phyloP scores from a whole-genome alignment of 164 flowering plant genomes.

The Platanus orientalis region DNA sequence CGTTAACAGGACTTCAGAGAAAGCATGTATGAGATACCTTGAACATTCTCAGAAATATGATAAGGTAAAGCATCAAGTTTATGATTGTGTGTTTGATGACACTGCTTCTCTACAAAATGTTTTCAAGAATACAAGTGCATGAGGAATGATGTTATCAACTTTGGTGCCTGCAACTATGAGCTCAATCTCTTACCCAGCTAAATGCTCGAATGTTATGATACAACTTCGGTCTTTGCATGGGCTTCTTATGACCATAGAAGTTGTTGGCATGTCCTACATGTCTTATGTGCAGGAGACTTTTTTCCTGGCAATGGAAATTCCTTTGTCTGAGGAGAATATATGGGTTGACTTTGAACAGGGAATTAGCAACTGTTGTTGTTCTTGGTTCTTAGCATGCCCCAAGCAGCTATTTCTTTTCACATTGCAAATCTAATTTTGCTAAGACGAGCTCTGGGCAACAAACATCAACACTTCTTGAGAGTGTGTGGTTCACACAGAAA shows the following conservation, averaged over 20 bases:
- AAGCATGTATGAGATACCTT: too few relatives aligned
- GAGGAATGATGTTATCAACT: slow-evolving; percentile 95
- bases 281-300: slow-evolving; percentile 91
- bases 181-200: too few relatives aligned
- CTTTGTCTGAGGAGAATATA: slow-evolving; percentile 83
- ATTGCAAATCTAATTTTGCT: slow-evolving; percentile 93
- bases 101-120: too few relatives aligned
- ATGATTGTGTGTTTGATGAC: too few relatives aligned
- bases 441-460: slow-evolving; percentile 87
- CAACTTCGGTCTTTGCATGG: slow-evolving; percentile 96
- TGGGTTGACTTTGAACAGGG: slow-evolving; percentile 82
- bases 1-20: too few relatives aligned
- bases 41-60: too few relatives aligned
- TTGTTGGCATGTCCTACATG: slow-evolving; percentile 88
- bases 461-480: slow-evolving; percentile 81
- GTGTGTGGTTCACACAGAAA: slow-evolving; percentile 92
- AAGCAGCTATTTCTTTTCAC: slow-evolving; percentile 92
- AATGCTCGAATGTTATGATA: slow-evolving; percentile 55
- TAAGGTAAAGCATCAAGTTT: too few relatives aligned
- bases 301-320: slow-evolving; percentile 79
- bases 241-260: slow-evolving; percentile 88
- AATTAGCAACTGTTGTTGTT: slow-evolving; percentile 90
- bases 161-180: too few relatives aligned
- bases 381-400: slow-evolving; percentile 97
- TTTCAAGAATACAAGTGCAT: too few relatives aligned